Evolutionary conservation across 2,329 filamentous ascomycete genomes (phyloP).

Genomic region (Alternaria postmessia): DNA sequence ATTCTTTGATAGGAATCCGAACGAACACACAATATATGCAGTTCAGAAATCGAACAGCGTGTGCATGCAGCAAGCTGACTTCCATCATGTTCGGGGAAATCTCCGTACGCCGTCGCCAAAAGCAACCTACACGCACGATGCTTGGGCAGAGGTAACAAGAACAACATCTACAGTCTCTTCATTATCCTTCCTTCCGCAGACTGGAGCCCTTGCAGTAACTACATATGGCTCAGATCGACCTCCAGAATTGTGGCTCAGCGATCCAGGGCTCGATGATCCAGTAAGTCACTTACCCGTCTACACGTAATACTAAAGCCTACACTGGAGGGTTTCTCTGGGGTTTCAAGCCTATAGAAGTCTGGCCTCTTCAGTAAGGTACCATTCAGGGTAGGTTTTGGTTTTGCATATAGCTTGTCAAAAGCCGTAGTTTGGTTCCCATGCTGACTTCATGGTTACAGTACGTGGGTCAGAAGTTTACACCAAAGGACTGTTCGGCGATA

Average conservation of each 20-base stretch:
- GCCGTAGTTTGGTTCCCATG: no score
- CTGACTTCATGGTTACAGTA: slow-evolving; percentile 11
- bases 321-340: background rate
- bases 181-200: slow-evolving; percentile 36
- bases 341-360: background rate
- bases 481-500: slow-evolving; percentile 35
- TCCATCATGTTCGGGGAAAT: background rate
- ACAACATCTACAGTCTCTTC: slow-evolving; percentile 44
- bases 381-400: background rate
- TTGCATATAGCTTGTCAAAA: background rate
- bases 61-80: slow-evolving; percentile 22
- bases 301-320: background rate
- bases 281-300: slow-evolving; percentile 3
- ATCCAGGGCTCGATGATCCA: slow-evolving; percentile 36
- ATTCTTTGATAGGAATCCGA: slow-evolving; percentile 40
- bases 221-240: slow-evolving; percentile 40
- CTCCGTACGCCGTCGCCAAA: slow-evolving; percentile 4
- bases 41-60: slow-evolving; percentile 36
- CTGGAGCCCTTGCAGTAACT: slow-evolving; percentile 41
- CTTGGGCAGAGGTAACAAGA: slow-evolving; percentile 32
- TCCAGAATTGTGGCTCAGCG: slow-evolving; percentile 37
- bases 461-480: slow-evolving; percentile 40
- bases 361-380: background rate
- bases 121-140: slow-evolving; percentile 25
- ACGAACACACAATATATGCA: slow-evolving; percentile 33